Percentiles rank a stretch among this genome's conserved stretches.
Evolutionary conservation across 2,329 filamentous ascomycete species (phyloP).

Genomic region (Beauveria scarabaeidicola): DNA sequence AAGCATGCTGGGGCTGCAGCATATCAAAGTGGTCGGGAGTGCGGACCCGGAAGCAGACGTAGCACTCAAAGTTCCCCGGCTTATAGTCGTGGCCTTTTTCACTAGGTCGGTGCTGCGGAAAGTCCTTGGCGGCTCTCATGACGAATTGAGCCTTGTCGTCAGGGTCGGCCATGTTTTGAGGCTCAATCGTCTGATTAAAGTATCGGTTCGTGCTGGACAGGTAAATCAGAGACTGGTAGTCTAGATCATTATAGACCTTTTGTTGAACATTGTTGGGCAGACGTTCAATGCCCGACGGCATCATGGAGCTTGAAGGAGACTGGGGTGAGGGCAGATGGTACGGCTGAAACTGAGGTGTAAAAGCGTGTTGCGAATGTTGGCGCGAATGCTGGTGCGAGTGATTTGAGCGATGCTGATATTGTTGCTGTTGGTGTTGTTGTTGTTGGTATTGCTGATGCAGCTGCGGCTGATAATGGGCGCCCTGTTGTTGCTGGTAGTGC

Average conservation of each 20-base stretch:
- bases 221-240: conserved; percentile 33
- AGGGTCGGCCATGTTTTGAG: conserved; percentile 25
- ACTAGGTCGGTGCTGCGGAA: conserved; percentile 30
- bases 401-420: not conserved
- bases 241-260: conserved; percentile 27
- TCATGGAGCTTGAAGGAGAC: conserved; percentile 10
- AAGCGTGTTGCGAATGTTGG: conserved; percentile 2
- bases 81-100: conserved; percentile 28
- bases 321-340: conserved; percentile 11
- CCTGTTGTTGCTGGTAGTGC: not conserved
- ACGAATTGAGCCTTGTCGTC: conserved; percentile 32
- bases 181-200: conserved; percentile 26
- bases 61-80: conserved; percentile 34
- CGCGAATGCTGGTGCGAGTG: not conserved
- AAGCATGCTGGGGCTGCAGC: conserved; percentile 25
- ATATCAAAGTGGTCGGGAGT: conserved; percentile 30
- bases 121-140: conserved; percentile 33
- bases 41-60: conserved; percentile 33
- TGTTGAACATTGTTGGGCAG: conserved; percentile 26
- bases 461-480: not conserved
- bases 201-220: conserved; percentile 29
- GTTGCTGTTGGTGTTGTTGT: not conserved
- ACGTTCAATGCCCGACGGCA: conserved; percentile 23
- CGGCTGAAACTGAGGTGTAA: conserved; percentile 10
- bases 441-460: not conserved